phyloP scores from a whole-genome alignment of 768 basidiomycete species.

The Collybia nuda region DNA sequence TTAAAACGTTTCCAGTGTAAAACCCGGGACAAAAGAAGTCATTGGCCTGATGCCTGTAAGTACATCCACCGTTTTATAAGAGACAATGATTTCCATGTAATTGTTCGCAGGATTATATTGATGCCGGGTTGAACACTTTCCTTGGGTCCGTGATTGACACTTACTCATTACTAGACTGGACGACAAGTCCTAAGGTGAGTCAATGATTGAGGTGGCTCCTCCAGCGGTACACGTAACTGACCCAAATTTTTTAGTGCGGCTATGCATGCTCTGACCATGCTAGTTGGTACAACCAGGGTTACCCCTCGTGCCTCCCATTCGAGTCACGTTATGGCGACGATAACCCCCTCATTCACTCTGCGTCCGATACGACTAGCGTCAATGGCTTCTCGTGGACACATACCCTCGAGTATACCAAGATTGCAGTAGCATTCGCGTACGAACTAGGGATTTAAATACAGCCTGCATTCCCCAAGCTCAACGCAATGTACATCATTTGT shows the following conservation, averaged over 20 bases:
- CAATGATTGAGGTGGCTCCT: conserved; percentile 8
- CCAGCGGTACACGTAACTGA: background rate
- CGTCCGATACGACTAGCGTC: conserved; percentile 33
- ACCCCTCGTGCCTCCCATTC: conserved; percentile 38
- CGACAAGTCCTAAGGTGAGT: conserved; percentile 36
- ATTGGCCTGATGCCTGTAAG: conserved; percentile 33
- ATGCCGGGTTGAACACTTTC: conserved; percentile 38
- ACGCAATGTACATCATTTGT: too few relatives aligned
- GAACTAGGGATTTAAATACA: conserved; percentile 8
- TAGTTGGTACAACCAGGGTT: conserved; percentile 61
- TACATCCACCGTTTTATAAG: background rate
- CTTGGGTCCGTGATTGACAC: conserved; percentile 37
- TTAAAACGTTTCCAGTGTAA: conserved; percentile 35
- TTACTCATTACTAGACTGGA: conserved; percentile 42
- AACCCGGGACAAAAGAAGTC: conserved; percentile 37
- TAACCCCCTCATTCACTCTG: conserved; percentile 38
- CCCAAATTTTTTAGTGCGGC: conserved; percentile 25
- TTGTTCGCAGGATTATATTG: conserved; percentile 25
- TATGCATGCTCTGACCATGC: conserved; percentile 76
- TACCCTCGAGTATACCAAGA: conserved; percentile 60
- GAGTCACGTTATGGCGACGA: conserved; percentile 22
- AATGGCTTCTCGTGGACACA: conserved; percentile 57
- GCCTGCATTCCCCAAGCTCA: too few relatives aligned
- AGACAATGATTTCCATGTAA: background rate
- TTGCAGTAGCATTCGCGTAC: conserved; percentile 23